Base-by-base conservation (phyloP, 2,329 filamentous ascomycete genomes). In the Alternaria metachromatica region DNA sequence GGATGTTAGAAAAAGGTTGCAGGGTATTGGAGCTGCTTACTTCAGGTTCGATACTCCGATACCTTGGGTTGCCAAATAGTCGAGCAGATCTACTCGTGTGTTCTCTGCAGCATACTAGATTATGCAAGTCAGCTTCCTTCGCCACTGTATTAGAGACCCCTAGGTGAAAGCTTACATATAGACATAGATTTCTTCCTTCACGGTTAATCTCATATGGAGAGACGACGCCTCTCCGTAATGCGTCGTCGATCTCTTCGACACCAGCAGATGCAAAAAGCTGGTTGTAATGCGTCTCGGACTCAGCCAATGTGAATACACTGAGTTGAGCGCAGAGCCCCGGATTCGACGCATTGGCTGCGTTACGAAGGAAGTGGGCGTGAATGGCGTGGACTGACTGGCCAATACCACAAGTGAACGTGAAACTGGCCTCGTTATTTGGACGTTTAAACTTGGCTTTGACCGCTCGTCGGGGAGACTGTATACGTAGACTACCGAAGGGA, bases 51-150 rank as follows among this genome's bases (percentile, higher is more conserved):
- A 61, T 23, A 57, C 21, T 1, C 66, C 65, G 6, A 68, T 49
- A 12, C 68, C 66, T 55, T 70, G 66, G 28, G 18, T 62, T 21
- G 66, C 62, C 21, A 70, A 43, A 48, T 66, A 68, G 43, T 63
- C 28, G 4, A 70, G 28, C 9, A 70, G 26, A 12, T 68, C 68
- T n/a, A 49, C 6, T 1, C 67, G 62, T 6, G 12, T n/a, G 21
- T 58, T 18, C 3, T 13, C 6, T 43, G 56, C 50, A n/a, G 65
- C 63, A 53, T 43, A 33, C 65, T 70, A 15, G 3, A n/a, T 20
- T 10, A 18, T 10, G 13, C 25, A 37, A 13, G 23, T 21, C 21
- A 18, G 46, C n/a, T n/a, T 37, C 11, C 0, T 8, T 18, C 13
- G 3, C 41, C 12, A 5, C 23, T 20, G 5, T 12, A 28, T 51